A percentile compares a stretch with the other conserved stretches of the same genome.
Conservation (phyloP, 148 eudicot genomes). For the Rhododendron griersonianum region DNA sequence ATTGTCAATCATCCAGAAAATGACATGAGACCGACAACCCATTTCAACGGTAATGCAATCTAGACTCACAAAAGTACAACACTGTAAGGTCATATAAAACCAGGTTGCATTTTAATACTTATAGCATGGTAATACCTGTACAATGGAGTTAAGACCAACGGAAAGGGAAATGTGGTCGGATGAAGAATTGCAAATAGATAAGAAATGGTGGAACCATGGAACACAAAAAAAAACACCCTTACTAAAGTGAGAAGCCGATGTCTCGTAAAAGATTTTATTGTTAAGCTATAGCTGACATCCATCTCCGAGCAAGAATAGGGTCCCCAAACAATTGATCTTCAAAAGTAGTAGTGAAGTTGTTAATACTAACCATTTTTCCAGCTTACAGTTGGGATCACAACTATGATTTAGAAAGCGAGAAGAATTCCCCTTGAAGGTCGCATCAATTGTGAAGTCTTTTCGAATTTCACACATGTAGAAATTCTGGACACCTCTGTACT, state of each 20-base stretch:
- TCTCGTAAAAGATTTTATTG: neutral
- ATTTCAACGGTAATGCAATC: neutral
- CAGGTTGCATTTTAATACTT: neutral
- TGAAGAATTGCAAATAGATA: neutral
- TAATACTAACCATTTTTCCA: constrained; percentile 89
- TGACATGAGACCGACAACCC: neutral
- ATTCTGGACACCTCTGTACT: constrained; percentile 55
- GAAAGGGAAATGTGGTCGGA: neutral
- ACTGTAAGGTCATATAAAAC: neutral
- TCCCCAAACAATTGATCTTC: neutral
- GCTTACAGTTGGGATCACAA: constrained; percentile 90
- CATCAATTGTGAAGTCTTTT: constrained; percentile 89
- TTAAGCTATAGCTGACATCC: neutral
- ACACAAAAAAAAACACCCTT: neutral
- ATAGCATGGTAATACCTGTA: neutral
- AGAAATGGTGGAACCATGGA: neutral
- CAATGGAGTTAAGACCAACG: neutral
- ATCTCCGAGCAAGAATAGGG: neutral
- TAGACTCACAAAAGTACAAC: neutral
- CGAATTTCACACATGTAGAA: constrained; percentile 93
- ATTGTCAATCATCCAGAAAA: neutral
- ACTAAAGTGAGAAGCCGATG: neutral
- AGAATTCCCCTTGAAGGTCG: constrained; percentile 83
- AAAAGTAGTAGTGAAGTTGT: neutral
- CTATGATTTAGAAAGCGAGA: constrained; percentile 96